Evolutionary conservation across 768 basidiomycete species (phyloP).

Genomic region (Boletus rubescentipes): DNA sequence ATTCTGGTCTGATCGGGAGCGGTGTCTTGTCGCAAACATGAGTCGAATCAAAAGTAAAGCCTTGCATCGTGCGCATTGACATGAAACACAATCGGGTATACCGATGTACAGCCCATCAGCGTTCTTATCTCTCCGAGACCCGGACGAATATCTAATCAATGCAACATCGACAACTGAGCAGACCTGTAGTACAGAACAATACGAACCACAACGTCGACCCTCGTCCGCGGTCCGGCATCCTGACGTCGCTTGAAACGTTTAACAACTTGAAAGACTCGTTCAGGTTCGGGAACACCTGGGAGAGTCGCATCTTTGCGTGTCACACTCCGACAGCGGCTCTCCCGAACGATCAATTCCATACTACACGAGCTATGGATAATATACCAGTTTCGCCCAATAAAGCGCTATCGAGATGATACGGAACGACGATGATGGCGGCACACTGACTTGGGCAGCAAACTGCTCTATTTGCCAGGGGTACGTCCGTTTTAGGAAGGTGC

Average conservation of each 20-base stretch:
- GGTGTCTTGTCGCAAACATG: background rate
- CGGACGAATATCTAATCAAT: background rate
- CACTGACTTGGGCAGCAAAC: background rate
- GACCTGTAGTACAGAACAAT: no score
- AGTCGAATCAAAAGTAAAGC: background rate
- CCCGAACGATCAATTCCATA: background rate
- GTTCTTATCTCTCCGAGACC: background rate
- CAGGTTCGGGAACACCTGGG: background rate
- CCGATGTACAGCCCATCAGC: background rate
- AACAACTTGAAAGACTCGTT: no score
- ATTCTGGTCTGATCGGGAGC: background rate
- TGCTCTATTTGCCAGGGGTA: background rate
- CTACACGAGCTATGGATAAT: background rate
- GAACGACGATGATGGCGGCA: background rate
- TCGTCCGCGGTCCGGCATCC: background rate
- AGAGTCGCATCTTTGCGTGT: background rate
- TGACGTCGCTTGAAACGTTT: background rate
- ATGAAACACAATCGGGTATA: slow-evolving; percentile 5
- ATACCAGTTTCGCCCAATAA: background rate
- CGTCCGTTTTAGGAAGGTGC: background rate
- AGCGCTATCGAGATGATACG: background rate
- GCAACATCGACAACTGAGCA: background rate
- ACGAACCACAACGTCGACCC: background rate
- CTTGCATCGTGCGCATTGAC: background rate
- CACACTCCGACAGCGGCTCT: background rate